Conservation (phyloP, 257 asterid species). For the Ocimum tenuiflorum region DNA sequence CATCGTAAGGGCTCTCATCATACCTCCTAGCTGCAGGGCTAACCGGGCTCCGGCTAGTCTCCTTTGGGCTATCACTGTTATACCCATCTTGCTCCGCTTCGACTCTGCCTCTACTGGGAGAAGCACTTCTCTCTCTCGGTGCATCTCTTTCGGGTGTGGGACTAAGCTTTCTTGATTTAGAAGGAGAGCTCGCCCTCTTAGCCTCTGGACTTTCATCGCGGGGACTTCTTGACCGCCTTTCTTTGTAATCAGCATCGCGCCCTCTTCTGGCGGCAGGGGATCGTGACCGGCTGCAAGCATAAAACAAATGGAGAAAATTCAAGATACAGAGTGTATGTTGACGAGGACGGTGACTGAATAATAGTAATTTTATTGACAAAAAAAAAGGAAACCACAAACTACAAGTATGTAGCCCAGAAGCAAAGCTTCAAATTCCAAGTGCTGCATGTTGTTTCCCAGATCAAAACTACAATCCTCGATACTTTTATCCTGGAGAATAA, state of each 20-base stretch:
- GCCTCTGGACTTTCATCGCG: conserved; percentile 41
- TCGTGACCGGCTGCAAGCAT: conserved; percentile 60
- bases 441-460: too few species aligned
- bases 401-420: too few species aligned
- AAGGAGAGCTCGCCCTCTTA: conserved; percentile 33
- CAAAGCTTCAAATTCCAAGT: too few species aligned
- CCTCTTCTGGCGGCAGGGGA: conserved; percentile 68
- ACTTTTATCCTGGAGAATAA: too few species aligned
- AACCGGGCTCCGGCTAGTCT: conserved; percentile 49
- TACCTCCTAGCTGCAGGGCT: conserved; percentile 40
- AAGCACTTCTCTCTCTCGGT: conserved; percentile 40
- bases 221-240: conserved; percentile 59
- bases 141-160: conserved; percentile 47
- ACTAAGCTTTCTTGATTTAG: conserved; percentile 55
- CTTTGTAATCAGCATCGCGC: conserved; percentile 42
- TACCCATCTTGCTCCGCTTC: conserved; percentile 41
- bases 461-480: too few species aligned
- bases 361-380: too few species aligned
- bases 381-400: too few species aligned
- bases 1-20: conserved; percentile 59
- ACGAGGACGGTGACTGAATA: too few species aligned
- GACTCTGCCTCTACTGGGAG: conserved; percentile 29
- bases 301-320: too few species aligned
- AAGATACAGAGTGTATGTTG: too few species aligned
- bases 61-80: conserved; percentile 58